phyloP scores from a whole-genome alignment of 1,284 basidiomycete species.

The Stereum hirsutum region DNA sequence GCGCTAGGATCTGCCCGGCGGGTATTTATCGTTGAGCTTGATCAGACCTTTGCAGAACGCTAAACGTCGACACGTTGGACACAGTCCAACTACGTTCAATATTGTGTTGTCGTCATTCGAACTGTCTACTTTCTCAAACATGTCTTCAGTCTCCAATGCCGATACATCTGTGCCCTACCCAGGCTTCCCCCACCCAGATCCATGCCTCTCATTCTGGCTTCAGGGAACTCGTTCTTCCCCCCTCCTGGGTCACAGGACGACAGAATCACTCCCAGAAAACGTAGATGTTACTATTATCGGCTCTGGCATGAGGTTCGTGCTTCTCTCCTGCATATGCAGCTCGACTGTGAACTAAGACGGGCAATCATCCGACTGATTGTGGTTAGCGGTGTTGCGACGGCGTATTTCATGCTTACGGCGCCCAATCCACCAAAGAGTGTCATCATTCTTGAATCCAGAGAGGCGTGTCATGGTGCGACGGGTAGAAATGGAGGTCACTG shows the following conservation, averaged over 20 bases:
- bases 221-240: constrained; percentile 14
- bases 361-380: neutral
- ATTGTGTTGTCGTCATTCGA: too few relatives aligned
- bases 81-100: too few relatives aligned
- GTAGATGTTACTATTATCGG: constrained; percentile 19
- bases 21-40: too few relatives aligned
- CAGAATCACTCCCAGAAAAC: constrained; percentile 12
- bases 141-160: too few relatives aligned
- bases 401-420: constrained; percentile 6
- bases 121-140: too few relatives aligned
- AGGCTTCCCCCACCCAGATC: constrained; percentile 38
- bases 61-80: too few relatives aligned
- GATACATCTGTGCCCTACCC: too few relatives aligned
- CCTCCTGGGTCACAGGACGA: constrained; percentile 17
- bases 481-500: constrained; percentile 16
- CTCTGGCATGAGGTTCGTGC: constrained; percentile 12
- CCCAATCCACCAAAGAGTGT: constrained; percentile 4
- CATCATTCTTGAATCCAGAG: constrained; percentile 3
- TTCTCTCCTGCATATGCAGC: too few relatives aligned
- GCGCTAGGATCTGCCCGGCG: too few relatives aligned
- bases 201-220: constrained; percentile 19
- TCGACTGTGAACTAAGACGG: too few relatives aligned
- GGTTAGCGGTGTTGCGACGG: constrained; percentile 16
- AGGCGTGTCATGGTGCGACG: constrained; percentile 5
- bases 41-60: too few relatives aligned